Evolutionary conservation across 2,329 filamentous ascomycete genomes (phyloP).

Genomic region (Penicillium sp.): DNA sequence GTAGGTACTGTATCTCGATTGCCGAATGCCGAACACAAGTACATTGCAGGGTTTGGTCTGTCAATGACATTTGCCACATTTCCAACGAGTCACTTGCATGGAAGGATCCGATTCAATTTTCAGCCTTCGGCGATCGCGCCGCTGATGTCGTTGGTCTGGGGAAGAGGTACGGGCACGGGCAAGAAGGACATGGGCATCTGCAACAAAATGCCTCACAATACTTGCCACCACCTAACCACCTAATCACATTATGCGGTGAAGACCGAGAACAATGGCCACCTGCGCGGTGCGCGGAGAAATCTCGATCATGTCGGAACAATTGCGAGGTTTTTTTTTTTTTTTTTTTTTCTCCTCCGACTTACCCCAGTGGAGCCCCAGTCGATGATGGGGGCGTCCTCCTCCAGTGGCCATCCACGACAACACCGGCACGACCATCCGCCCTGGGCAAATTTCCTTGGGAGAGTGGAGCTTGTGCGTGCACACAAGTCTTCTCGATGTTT

Average conservation of each 20-base stretch:
- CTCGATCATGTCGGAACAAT: background rate
- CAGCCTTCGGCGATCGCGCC: conserved; percentile 23
- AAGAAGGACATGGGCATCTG: background rate
- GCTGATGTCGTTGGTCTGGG: conserved; percentile 26
- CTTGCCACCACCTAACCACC: background rate
- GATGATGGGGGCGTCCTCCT: background rate
- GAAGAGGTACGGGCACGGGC: conserved; percentile 11
- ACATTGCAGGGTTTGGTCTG: no score
- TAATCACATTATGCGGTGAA: conserved; percentile 6
- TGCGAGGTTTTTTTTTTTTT: background rate
- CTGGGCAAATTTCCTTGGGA: background rate
- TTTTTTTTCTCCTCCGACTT: background rate
- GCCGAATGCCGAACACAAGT: background rate
- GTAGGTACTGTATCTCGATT: background rate
- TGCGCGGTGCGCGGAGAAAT: background rate
- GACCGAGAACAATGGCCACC: background rate
- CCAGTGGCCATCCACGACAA: background rate
- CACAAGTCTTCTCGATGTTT: conserved; percentile 37
- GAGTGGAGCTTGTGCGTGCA: conserved; percentile 24
- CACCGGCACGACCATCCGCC: conserved; percentile 4
- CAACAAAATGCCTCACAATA: conserved; percentile 25
- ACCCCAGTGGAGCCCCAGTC: conserved; percentile 4
- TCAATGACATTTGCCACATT: no score
- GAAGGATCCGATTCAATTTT: conserved; percentile 1
- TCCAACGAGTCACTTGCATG: background rate